These are phyloP conservation scores for Mycena indigotica DNA, from an alignment of 768 basidiomycete genomes.

Conservation along the genomic window DNA sequence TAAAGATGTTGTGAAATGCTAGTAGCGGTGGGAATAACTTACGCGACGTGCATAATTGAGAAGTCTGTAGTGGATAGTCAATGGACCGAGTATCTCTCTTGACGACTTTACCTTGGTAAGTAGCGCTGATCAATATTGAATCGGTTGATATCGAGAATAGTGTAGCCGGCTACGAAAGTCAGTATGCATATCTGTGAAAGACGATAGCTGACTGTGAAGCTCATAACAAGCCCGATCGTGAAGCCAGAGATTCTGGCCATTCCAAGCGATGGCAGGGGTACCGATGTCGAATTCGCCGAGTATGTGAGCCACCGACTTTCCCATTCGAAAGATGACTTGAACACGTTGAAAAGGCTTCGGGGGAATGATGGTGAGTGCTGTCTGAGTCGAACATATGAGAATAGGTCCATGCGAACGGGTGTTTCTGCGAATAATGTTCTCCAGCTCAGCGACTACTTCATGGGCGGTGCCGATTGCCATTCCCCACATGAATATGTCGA, in stretches of 20 bases:
- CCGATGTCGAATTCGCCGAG: not conserved
- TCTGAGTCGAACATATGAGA: not conserved
- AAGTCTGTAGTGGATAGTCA: not conserved
- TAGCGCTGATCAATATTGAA: not conserved
- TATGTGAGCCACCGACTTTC: not conserved
- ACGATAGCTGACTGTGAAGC: not conserved
- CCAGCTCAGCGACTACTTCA: not conserved
- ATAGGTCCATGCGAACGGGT: not conserved
- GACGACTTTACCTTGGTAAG: not conserved
- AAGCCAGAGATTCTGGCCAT: not conserved
- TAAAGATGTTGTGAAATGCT: not conserved
- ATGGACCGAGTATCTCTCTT: not conserved
- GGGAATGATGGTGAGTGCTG: not conserved
- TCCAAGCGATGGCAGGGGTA: not conserved
- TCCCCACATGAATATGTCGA: not conserved
- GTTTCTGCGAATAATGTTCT: not conserved
- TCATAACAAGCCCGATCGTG: not conserved
- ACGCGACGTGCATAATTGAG: not conserved
- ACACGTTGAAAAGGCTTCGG: not conserved
- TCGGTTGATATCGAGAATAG: not conserved
- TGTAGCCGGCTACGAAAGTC: not conserved
- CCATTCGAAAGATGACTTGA: not conserved
- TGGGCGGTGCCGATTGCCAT: not conserved
- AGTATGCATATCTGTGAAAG: not conserved
- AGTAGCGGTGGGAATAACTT: not conserved